These are phyloP conservation scores for Bacterosira constricta DNA, from an alignment of 108 stramenopile species.

Conservation along the genomic window DNA sequence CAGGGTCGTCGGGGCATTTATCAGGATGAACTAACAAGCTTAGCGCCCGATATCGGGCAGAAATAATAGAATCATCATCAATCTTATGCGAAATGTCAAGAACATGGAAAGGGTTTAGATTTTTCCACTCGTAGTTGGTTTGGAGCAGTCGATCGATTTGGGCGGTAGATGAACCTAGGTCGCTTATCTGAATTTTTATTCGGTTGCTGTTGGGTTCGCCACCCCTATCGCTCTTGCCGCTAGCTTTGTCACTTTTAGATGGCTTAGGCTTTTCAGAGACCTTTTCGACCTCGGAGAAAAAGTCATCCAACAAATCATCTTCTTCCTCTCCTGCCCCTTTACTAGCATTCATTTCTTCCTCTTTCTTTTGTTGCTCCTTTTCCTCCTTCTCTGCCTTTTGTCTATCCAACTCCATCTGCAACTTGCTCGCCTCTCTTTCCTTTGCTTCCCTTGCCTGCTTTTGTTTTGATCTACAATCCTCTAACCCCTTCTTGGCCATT, in stretches of 20 bases:
- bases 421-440: conserved; percentile 37
- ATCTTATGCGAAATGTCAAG: conserved; percentile 69
- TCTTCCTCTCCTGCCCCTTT: conserved; percentile 42
- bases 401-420: conserved; percentile 46
- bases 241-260: conserved; percentile 6
- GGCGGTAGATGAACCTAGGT: conserved; percentile 63
- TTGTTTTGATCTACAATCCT: conserved; percentile 58
- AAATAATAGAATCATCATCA: conserved; percentile 69
- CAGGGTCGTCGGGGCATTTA: conserved; percentile 60
- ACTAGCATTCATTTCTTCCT: conserved; percentile 16
- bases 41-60: conserved; percentile 81
- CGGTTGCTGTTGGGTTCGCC: conserved; percentile 55
- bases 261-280: conserved; percentile 62
- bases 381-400: conserved; percentile 34
- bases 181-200: conserved; percentile 69
- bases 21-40: conserved; percentile 85
- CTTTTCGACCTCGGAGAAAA: conserved; percentile 86
- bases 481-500: conserved; percentile 68
- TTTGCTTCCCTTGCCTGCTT: conserved; percentile 24
- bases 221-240: conserved; percentile 16
- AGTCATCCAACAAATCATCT: conserved; percentile 81
- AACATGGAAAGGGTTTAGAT: conserved; percentile 85
- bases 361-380: conserved; percentile 15
- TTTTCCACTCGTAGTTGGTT: conserved; percentile 85
- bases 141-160: conserved; percentile 85